Percentiles rank a stretch among this genome's conserved stretches.
These are phyloP conservation scores for Ogataea nonfermentans DNA, from an alignment of 805 yeast species.

Conservation along the genomic window DNA sequence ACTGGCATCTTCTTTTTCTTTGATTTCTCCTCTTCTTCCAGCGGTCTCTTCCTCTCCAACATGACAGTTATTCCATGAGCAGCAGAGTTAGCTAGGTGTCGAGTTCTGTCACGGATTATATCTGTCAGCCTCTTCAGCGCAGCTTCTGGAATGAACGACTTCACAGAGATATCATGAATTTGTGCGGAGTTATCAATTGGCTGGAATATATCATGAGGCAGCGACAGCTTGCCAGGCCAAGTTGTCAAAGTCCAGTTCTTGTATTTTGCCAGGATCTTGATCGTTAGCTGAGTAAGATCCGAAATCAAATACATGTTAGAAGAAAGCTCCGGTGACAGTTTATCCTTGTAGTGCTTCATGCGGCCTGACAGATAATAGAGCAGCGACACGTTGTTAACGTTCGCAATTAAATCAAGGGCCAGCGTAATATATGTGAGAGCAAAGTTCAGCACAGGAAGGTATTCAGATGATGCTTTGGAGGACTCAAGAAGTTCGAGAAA, in stretches of 20 bases:
- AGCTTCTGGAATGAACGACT: slow-evolving; percentile 52
- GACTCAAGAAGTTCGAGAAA: slow-evolving; percentile 42
- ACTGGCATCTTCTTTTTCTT: slow-evolving; percentile 19
- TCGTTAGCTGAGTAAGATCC: slow-evolving; percentile 67
- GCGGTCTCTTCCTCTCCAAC: slow-evolving; percentile 2
- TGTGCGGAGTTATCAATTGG: slow-evolving; percentile 56
- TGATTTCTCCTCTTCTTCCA: slow-evolving; percentile 28
- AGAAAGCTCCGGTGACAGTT: slow-evolving; percentile 21
- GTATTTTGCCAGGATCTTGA: slow-evolving; percentile 54
- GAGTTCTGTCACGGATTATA: slow-evolving; percentile 27
- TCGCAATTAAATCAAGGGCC: slow-evolving; percentile 58
- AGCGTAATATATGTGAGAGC: slow-evolving; percentile 60
- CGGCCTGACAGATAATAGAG: slow-evolving; percentile 75
- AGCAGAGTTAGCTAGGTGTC: slow-evolving; percentile 11
- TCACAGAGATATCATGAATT: slow-evolving; percentile 55
- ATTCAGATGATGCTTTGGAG: slow-evolving; percentile 16
- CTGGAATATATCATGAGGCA: slow-evolving; percentile 69
- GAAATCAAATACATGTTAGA: slow-evolving; percentile 60
- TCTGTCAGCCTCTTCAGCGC: slow-evolving; percentile 38
- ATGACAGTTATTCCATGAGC: background rate
- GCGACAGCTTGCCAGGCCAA: slow-evolving; percentile 75
- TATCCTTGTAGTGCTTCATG: slow-evolving; percentile 73
- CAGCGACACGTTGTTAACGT: slow-evolving; percentile 65
- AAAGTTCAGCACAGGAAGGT: slow-evolving; percentile 44
- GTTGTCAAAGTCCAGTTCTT: slow-evolving; percentile 70